A percentile compares a stretch with the other conserved stretches of the same genome.
phyloP scores from a whole-genome alignment of 305 asterid genomes.

The Coffea humblotiana region DNA sequence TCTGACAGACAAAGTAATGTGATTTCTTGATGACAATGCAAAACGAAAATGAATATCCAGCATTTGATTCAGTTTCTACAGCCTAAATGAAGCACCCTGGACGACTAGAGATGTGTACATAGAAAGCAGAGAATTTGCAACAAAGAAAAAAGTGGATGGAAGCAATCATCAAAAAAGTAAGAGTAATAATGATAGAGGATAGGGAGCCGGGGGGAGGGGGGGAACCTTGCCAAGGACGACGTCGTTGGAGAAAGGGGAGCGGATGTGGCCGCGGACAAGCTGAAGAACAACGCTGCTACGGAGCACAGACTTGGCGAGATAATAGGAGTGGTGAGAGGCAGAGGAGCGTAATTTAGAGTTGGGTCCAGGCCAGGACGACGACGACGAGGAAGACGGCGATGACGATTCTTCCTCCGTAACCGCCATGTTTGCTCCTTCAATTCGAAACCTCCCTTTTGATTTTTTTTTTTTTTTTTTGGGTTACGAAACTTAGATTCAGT shows the following conservation, averaged over 20 bases:
- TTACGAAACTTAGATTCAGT: too few species aligned
- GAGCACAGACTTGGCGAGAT: slow-evolving; percentile 83
- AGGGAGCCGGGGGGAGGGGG: not conserved
- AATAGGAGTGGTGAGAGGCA: slow-evolving; percentile 42
- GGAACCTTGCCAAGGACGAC: slow-evolving; percentile 88
- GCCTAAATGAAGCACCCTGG: not conserved
- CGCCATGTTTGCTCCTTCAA: slow-evolving; percentile 49
- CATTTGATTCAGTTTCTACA: not conserved
- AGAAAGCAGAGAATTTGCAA: too few species aligned
- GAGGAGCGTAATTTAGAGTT: slow-evolving; percentile 36
- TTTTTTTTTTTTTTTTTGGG: too few species aligned
- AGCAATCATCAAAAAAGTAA: not conserved
- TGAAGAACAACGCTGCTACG: slow-evolving; percentile 86
- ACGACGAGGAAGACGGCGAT: slow-evolving; percentile 52
- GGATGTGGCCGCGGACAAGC: slow-evolving; percentile 79
- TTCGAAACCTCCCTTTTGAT: not conserved
- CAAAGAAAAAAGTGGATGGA: too few species aligned
- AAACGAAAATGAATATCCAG: not conserved
- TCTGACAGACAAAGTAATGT: too few species aligned
- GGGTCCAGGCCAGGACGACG: slow-evolving; percentile 42
- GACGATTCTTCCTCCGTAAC: slow-evolving; percentile 75
- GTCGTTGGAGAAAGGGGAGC: slow-evolving; percentile 66
- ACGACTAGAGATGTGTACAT: not conserved
- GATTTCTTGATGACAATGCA: not conserved
- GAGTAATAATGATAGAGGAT: not conserved